Base-by-base conservation (phyloP, 345 rosid species). In the Erodium maritimum region DNA sequence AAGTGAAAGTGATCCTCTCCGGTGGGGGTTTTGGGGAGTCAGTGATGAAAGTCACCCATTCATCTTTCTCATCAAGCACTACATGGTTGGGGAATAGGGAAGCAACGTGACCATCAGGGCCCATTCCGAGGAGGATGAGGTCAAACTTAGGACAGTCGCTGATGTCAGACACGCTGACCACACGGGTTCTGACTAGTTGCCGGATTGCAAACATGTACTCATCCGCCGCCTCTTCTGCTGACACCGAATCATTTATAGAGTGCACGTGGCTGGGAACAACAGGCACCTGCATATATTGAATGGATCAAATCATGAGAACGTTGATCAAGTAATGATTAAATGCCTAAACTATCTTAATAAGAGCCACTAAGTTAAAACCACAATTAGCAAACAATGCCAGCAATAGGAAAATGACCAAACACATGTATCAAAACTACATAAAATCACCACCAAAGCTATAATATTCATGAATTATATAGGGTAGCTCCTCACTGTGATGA, bases 111-210 rank as follows among this genome's bases (percentile, higher is more conserved):
- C 98, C 96, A 67, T 91, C 96, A 4, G 86, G 70, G 5, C 96
- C 95, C 87, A 91, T 81, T 42, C 85, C 90, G 2, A 91, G 98
- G 58, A 88, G 93, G 63, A 86, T 73, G 59, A 91, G 85, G 67
- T 91, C 95, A 61, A 91, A 91, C 75, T 73, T 91, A 55, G 98
- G 98, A 67, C 88, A 86, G 79, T 86, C 96, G 58, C 84, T 77
- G 45, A 72, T 72, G 46, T 82, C 90, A 10, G 98, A 88, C 4
- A 77, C 89, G 58, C 72, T 58, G 62, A 88, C 77, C 51, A 79
- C 78, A 22, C 90, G 78, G 20, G 81, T 60, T 67, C 74, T 84
- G 69, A 86, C 95, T 57, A 81, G 67, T 75, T 88, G 96, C 33
- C 90, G 77, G 55, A 91, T 81, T 21, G 60, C 79, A 54, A 86